phyloP scores from a whole-genome alignment of 495 filamentous ascomycete species.

The Hypoxylon cercidicola region DNA sequence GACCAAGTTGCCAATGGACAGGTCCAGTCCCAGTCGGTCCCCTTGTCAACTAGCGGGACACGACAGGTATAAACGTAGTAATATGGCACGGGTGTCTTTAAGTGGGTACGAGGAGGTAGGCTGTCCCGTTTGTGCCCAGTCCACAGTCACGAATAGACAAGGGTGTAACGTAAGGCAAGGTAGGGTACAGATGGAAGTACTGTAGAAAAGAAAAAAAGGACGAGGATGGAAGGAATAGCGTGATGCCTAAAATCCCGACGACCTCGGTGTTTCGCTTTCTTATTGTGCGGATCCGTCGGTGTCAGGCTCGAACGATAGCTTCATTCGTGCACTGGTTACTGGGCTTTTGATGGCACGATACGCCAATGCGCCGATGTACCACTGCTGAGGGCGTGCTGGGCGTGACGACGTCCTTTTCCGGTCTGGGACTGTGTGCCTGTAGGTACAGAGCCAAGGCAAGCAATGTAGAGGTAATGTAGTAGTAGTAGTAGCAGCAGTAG shows the following conservation, averaged over 20 bases:
- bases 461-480: not conserved
- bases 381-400: conserved; percentile 5
- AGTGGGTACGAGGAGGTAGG: conserved; percentile 25
- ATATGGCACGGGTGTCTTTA: conserved; percentile 31
- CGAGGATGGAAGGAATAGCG: conserved; percentile 28
- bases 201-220: conserved; percentile 14
- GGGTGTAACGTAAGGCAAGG: conserved; percentile 39
- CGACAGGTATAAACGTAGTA: conserved; percentile 28
- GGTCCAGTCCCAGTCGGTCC: conserved; percentile 3
- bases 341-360: conserved; percentile 23
- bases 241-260: conserved; percentile 41
- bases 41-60: conserved; percentile 1
- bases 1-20: conserved; percentile 13
- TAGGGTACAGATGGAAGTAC: conserved; percentile 16
- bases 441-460: too few relatives aligned
- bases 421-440: conserved; percentile 9
- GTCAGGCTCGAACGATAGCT: conserved; percentile 38
- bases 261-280: conserved; percentile 38
- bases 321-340: conserved; percentile 23
- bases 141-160: conserved; percentile 41
- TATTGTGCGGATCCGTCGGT: conserved; percentile 40
- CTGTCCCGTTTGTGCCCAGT: conserved; percentile 24
- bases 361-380: conserved; percentile 6
- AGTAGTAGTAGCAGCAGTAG: not conserved
- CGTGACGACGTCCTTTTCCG: not conserved